Percentiles rank a stretch among this genome's conserved stretches.
These are phyloP conservation scores for Colletotrichum chlorophyti DNA, from an alignment of 2,329 filamentous ascomycete species.

Conservation along the genomic window DNA sequence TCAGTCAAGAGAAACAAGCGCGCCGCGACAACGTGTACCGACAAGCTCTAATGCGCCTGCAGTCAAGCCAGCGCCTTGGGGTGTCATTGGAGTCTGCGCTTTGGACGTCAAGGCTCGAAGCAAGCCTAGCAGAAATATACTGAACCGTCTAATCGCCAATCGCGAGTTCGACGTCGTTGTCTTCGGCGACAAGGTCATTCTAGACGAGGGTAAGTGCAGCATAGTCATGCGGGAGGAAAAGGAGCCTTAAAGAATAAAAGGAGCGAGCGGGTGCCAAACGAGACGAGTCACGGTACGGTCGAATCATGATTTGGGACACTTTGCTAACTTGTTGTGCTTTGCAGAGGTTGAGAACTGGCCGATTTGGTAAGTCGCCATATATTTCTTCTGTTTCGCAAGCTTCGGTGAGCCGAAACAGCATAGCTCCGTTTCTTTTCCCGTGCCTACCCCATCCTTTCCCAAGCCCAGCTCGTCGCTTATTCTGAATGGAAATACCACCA, in stretches of 20 bases:
- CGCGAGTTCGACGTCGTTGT: slow-evolving; percentile 96
- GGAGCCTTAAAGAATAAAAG: not conserved
- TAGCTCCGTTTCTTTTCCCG: slow-evolving; percentile 34
- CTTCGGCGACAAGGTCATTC: slow-evolving; percentile 97
- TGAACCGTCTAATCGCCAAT: slow-evolving; percentile 89
- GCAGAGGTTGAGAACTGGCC: slow-evolving; percentile 92
- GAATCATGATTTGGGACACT: too few relatives aligned
- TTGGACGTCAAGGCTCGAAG: slow-evolving; percentile 95
- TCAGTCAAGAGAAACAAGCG: slow-evolving; percentile 36
- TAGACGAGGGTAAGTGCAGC: slow-evolving; percentile 75
- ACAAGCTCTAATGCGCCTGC: slow-evolving; percentile 37
- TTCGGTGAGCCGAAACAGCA: slow-evolving; percentile 44
- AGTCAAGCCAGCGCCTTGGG: slow-evolving; percentile 65
- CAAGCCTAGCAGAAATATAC: slow-evolving; percentile 95
- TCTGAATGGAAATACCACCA: too few relatives aligned
- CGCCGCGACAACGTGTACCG: slow-evolving; percentile 25
- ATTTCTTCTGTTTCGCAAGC: not conserved
- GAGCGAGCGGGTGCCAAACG: not conserved
- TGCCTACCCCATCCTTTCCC: not conserved
- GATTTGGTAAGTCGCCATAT: slow-evolving; percentile 67
- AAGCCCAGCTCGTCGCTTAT: not conserved
- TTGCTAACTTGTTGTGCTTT: slow-evolving; percentile 3
- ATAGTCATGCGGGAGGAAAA: not conserved
- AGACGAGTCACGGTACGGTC: too few relatives aligned
- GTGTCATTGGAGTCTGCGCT: slow-evolving; percentile 90